Base-by-base conservation (phyloP, 2,329 filamentous ascomycete species). In the Hypoxylon sp. region DNA sequence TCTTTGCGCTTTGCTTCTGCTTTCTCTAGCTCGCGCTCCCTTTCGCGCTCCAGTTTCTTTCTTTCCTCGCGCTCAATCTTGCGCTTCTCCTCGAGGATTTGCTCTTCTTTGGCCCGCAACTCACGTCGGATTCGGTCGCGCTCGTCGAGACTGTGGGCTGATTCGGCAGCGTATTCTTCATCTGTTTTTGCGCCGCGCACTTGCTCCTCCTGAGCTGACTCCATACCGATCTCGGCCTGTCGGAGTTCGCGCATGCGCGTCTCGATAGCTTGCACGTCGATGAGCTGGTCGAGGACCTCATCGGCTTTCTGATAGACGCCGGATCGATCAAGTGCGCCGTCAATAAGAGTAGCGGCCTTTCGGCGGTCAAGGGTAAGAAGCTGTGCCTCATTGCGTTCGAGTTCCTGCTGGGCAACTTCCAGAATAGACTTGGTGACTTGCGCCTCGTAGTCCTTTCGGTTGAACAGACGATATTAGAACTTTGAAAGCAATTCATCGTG, bases 251-350 rank as follows among this genome's bases (percentile, higher is more conserved):
- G 85, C 69, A 94, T 86, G 46, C 85, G 85, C 21, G 81, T 78
- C 69, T 92, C 88, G 56, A 92, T 91, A 21, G 86, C 83, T 8
- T 78, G 78, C 42, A 87, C 81, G 67, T 90, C 85, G 55, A 94
- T 89, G 57, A 92, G 79, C 23, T 82, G 78, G 58, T 87, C 83
- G 45, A 93, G 86, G 46, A 87, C 83, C 6, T 82, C 80, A 66
- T 90, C 85, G 0, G 88, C 89, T 65, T 85, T 84, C 58, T 88
- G 85, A 68, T 94, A 95, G 23, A 92, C 85, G 21, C 89, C 88
- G 17, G 86, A 88, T 59, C 91, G 85, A 68, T 93, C 90, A 15
- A 91, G 83, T 1, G 89, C 89, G 54, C 91, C 90, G 71, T 93
- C 89, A 35, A 93, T 87, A 3, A 96, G 81, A 0, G 89, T 85